Conservation (phyloP, 1,284 basidiomycete genomes). For the Peniophora sp. region DNA sequence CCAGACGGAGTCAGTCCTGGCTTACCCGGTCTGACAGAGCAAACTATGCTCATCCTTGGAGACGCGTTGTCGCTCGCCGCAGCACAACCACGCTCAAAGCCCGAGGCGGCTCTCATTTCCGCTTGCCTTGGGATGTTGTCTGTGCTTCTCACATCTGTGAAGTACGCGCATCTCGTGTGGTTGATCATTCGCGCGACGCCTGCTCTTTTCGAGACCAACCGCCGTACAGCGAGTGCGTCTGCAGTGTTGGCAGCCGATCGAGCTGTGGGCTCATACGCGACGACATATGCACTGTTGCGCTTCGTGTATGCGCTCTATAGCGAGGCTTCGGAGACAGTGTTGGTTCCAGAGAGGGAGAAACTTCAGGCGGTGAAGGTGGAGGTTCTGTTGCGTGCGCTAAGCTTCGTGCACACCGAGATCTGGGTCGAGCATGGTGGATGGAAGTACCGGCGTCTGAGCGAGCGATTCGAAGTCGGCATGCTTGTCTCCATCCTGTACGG, state of each 20-base stretch:
- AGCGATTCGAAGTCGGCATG: slow-evolving; percentile 74
- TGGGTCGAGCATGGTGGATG: slow-evolving; percentile 81
- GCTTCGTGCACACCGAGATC: slow-evolving; percentile 76
- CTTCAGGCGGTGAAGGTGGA: slow-evolving; percentile 72
- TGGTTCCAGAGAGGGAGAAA: slow-evolving; percentile 47
- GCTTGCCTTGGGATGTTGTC: slow-evolving; percentile 77
- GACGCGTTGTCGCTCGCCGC: slow-evolving; percentile 59
- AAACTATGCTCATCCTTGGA: slow-evolving; percentile 80
- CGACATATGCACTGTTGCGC: slow-evolving; percentile 70
- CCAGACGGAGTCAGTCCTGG: slow-evolving; percentile 39
- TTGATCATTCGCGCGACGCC: slow-evolving; percentile 75
- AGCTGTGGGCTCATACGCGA: slow-evolving; percentile 67
- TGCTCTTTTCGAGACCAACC: slow-evolving; percentile 64
- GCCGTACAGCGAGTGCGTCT: slow-evolving; percentile 45
- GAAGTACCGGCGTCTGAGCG: slow-evolving; percentile 72
- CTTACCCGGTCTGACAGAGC: slow-evolving; percentile 66
- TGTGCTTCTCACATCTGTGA: slow-evolving; percentile 66
- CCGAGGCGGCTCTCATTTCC: slow-evolving; percentile 62
- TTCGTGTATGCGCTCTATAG: slow-evolving; percentile 71
- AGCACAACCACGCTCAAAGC: slow-evolving; percentile 30
- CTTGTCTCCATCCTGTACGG: slow-evolving; percentile 60
- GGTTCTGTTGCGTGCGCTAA: slow-evolving; percentile 68
- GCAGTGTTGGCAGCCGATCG: slow-evolving; percentile 68
- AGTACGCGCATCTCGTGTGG: slow-evolving; percentile 77
- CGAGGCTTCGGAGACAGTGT: slow-evolving; percentile 53